phyloP scores from a whole-genome alignment of 805 yeast species.

The Sugiyamaella boreocaroliniensis region DNA sequence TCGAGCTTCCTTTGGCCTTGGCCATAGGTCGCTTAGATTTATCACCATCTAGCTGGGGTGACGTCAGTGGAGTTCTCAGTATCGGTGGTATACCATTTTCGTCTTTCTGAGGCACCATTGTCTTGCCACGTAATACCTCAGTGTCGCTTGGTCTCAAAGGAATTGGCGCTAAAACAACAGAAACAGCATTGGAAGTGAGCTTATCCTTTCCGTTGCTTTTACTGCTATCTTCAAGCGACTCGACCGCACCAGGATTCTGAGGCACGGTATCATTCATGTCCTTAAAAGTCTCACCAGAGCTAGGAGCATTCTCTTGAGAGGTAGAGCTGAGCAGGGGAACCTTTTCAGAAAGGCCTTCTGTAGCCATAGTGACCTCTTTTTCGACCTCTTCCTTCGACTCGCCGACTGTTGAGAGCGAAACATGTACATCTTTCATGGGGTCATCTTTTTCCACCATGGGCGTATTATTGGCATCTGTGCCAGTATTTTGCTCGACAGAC shows the following conservation, averaged over 20 bases:
- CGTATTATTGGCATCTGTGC: conserved; percentile 5
- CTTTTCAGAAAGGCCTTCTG: neutral
- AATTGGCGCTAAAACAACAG: neutral
- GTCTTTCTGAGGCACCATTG: no score
- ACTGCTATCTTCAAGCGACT: no score
- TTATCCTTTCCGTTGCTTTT: no score
- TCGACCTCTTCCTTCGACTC: neutral
- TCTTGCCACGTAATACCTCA: no score
- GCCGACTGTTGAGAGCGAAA: neutral
- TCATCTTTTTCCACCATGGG: conserved; percentile 1
- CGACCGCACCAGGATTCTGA: no score
- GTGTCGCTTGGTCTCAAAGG: neutral
- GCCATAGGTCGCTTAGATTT: neutral
- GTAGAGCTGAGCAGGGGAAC: neutral
- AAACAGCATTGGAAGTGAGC: no score
- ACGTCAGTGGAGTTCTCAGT: neutral
- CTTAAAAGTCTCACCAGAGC: no score
- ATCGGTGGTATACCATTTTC: no score
- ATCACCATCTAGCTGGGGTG: conserved; percentile 1
- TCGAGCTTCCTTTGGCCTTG: conserved; percentile 6
- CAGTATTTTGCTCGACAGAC: conserved; percentile 19
- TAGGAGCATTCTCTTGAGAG: no score
- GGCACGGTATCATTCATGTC: no score
- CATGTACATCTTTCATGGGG: neutral
- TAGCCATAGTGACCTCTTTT: neutral